Conservation (phyloP, 371 early-diverging fungal genomes). For the Circinella umbellata region DNA sequence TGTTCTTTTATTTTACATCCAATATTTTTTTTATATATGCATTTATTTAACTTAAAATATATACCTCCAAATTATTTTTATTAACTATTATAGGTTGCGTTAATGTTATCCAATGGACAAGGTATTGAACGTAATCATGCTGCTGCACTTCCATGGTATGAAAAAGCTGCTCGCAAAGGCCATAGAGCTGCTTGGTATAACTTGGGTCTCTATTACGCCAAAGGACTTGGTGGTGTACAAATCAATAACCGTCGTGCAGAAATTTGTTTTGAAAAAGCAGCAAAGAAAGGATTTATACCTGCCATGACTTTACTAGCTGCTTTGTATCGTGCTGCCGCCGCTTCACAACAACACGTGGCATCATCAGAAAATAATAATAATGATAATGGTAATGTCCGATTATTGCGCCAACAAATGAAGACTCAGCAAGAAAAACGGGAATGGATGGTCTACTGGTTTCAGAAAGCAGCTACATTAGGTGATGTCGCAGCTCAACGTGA, state of each 20-base stretch:
- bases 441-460: conserved; percentile 46
- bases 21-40: too few species aligned
- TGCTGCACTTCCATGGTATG: conserved; percentile 52
- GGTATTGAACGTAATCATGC: conserved; percentile 43
- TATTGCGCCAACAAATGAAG: conserved; percentile 24
- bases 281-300: conserved; percentile 35
- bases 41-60: too few species aligned
- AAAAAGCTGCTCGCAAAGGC: conserved; percentile 50
- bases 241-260: conserved; percentile 34
- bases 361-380: not conserved
- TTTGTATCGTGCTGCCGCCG: conserved; percentile 16
- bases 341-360: not conserved
- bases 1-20: too few species aligned
- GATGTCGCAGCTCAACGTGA: conserved; percentile 73
- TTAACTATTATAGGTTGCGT: conserved; percentile 23
- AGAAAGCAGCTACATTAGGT: conserved; percentile 47
- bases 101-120: conserved; percentile 45
- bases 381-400: not conserved
- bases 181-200: conserved; percentile 37
- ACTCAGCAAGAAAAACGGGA: conserved; percentile 25
- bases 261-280: conserved; percentile 39
- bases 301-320: conserved; percentile 43
- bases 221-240: conserved; percentile 39
- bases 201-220: conserved; percentile 46
- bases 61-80: not conserved